Evolutionary conservation across 345 rosid genomes (phyloP).

Genomic region (Passiflora organensis): DNA sequence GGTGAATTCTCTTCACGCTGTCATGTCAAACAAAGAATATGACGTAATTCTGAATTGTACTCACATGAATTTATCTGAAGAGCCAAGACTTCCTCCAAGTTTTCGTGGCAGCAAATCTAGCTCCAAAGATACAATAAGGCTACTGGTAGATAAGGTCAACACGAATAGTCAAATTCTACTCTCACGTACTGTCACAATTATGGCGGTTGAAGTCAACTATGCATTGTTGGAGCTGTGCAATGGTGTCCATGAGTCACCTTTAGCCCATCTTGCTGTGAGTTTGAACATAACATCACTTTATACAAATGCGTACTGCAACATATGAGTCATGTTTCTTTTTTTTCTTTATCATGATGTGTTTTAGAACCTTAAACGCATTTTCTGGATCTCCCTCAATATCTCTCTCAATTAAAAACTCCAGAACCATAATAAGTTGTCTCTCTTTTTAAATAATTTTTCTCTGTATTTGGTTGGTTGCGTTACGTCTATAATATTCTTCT

Average conservation of each 20-base stretch:
- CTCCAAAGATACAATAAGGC: constrained; percentile 69
- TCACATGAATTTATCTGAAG: constrained; percentile 67
- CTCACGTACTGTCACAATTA: constrained; percentile 71
- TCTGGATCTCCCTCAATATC: no score
- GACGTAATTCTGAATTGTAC: constrained; percentile 66
- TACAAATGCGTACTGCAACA: neutral
- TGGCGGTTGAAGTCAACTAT: constrained; percentile 80
- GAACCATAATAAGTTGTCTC: no score
- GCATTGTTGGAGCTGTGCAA: constrained; percentile 89
- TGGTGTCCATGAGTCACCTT: constrained; percentile 73
- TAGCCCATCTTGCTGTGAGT: constrained; percentile 88
- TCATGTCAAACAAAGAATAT: constrained; percentile 90
- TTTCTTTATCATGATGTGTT: constrained; percentile 4
- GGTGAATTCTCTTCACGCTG: constrained; percentile 82
- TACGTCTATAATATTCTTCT: no score
- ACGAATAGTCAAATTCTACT: constrained; percentile 77
- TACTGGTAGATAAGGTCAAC: constrained; percentile 90
- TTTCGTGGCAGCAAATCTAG: constrained; percentile 77
- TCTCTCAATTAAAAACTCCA: no score
- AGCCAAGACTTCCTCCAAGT: constrained; percentile 82
- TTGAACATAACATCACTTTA: constrained; percentile 6
- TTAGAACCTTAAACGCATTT: neutral
- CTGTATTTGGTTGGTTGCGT: no score
- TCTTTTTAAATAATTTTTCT: no score
- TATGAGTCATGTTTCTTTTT: neutral